Conservation (phyloP, 768 basidiomycete genomes). For the Boletellus emodensis region DNA sequence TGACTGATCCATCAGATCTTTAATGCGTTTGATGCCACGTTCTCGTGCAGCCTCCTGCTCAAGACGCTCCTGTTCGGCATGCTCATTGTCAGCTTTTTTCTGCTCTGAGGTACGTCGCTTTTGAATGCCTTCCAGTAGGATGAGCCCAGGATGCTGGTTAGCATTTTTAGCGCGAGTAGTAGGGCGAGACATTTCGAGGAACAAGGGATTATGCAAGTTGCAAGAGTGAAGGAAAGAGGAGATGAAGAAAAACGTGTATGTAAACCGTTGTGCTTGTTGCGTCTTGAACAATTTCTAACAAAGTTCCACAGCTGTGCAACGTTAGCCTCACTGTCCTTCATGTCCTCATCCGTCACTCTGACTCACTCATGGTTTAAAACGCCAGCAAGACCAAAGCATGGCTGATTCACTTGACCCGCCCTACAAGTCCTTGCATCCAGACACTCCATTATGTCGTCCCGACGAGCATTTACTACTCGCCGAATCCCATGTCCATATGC, state of each 20-base stretch:
- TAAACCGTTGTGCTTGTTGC: too few species aligned
- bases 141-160: background rate
- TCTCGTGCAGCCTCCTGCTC: background rate
- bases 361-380: background rate
- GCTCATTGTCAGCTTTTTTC: background rate
- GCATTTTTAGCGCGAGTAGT: constrained; percentile 1
- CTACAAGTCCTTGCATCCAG: too few species aligned
- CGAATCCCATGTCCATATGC: background rate
- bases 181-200: background rate
- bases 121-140: constrained; percentile 1
- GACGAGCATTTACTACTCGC: background rate
- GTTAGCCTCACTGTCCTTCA: too few species aligned
- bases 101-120: constrained; percentile 1
- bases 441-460: too few species aligned
- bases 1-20: background rate
- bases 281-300: too few species aligned
- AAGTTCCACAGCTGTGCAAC: too few species aligned
- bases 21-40: background rate
- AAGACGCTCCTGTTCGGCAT: background rate
- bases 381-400: too few species aligned
- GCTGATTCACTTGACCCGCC: too few species aligned
- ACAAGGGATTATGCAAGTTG: too few species aligned
- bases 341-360: background rate
- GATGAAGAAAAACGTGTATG: too few species aligned
- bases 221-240: too few species aligned